These are phyloP conservation scores for Trichoderma cornu-damae DNA, from an alignment of 2,329 filamentous ascomycete genomes.

Conservation along the genomic window DNA sequence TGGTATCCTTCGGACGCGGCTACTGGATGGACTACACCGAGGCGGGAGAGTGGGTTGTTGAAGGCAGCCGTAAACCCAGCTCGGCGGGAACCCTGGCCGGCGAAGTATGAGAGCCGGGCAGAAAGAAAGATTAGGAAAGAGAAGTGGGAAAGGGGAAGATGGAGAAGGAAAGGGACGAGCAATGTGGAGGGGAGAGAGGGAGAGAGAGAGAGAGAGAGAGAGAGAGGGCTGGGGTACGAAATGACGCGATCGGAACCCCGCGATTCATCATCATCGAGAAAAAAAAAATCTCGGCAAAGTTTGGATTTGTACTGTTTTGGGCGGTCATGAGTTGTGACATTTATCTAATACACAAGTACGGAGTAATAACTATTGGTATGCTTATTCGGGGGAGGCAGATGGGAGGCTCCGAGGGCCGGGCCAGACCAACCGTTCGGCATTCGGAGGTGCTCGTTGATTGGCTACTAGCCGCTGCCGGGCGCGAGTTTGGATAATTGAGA, in stretches of 20 bases:
- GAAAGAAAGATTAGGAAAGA: background rate
- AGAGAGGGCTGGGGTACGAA: conserved; percentile 8
- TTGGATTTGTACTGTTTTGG: conserved; percentile 9
- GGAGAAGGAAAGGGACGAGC: background rate
- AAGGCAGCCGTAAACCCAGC: conserved; percentile 53
- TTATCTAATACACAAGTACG: conserved; percentile 13
- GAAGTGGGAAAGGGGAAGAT: background rate
- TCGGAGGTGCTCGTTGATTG: conserved; percentile 14
- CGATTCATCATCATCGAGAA: conserved; percentile 20
- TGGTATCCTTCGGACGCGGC: conserved; percentile 66
- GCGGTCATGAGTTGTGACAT: conserved; percentile 16
- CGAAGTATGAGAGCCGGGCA: conserved; percentile 26
- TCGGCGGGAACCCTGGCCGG: conserved; percentile 30
- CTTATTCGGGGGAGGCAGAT: background rate
- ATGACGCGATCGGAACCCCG: conserved; percentile 22
- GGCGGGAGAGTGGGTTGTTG: conserved; percentile 63
- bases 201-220: background rate
- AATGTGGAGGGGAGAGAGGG: background rate
- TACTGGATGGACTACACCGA: conserved; percentile 77
- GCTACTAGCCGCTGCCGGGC: background rate
- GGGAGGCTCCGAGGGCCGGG: background rate
- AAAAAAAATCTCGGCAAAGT: conserved; percentile 17
- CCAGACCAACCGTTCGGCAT: conserved; percentile 9
- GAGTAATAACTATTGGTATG: conserved; percentile 10
- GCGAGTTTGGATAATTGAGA: background rate